These are phyloP conservation scores for Oldenlandia corymbosa DNA, from an alignment of 257 asterid species.

Conservation along the genomic window DNA sequence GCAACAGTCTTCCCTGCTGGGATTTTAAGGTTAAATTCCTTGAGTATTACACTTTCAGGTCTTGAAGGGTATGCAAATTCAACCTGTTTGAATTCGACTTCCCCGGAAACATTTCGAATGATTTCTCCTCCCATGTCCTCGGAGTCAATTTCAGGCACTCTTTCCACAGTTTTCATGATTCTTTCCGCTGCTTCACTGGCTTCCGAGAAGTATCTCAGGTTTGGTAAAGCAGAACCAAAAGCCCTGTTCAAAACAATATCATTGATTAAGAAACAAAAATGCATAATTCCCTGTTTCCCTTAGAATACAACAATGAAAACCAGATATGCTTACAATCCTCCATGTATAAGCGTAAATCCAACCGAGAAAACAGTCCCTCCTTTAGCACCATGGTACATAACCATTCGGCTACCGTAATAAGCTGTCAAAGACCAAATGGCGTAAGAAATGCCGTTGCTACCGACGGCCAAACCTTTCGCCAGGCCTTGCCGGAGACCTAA, in stretches of 20 bases:
- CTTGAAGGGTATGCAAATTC: conserved; percentile 74
- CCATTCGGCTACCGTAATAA: conserved; percentile 74
- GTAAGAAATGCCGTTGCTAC: conserved; percentile 21
- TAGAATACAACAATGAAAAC: no score
- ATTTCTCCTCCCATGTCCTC: no score
- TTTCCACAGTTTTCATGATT: no score
- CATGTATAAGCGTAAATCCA: conserved; percentile 64
- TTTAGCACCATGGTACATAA: conserved; percentile 64
- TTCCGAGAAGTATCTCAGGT: no score
- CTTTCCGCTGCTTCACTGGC: no score
- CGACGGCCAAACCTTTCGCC: conserved; percentile 83
- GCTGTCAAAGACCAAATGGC: conserved; percentile 80
- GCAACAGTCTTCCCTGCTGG: conserved; percentile 80
- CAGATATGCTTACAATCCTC: conserved; percentile 57
- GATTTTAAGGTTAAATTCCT: conserved; percentile 52
- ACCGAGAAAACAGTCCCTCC: conserved; percentile 87
- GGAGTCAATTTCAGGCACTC: no score
- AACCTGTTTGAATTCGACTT: conserved; percentile 56
- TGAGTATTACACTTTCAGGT: conserved; percentile 55
- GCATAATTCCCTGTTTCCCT: no score
- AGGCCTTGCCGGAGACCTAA: conserved; percentile 72
- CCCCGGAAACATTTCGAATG: conserved; percentile 39
- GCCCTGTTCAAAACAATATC: no score
- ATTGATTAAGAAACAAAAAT: no score
- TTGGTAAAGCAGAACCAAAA: no score